Evolutionary conservation across 257 asterid genomes (phyloP).

Genomic region (Ligustrum vulgare): DNA sequence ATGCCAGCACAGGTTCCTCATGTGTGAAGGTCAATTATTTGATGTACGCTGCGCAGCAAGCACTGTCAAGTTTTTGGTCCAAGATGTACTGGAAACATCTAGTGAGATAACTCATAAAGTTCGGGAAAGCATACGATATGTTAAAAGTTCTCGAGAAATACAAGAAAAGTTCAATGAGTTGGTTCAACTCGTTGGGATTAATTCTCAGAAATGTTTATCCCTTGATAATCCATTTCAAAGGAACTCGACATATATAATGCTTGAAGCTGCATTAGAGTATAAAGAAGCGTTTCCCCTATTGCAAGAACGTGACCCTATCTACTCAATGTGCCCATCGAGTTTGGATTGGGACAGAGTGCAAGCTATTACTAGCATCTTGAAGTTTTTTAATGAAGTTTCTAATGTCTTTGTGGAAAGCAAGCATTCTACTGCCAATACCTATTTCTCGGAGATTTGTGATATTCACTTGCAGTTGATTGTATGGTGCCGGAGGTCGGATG

Average conservation of each 20-base stretch:
- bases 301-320: conserved; percentile 68
- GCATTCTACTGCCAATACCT: conserved; percentile 70
- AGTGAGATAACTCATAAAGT: conserved; percentile 62
- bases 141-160: conserved; percentile 59
- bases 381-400: conserved; percentile 76
- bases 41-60: conserved; percentile 87
- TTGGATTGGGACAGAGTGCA: conserved; percentile 79
- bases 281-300: conserved; percentile 68
- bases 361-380: conserved; percentile 64
- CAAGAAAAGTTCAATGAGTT: conserved; percentile 79
- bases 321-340: conserved; percentile 53
- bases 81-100: conserved; percentile 68
- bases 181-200: conserved; percentile 58
- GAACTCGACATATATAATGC: conserved; percentile 84
- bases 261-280: conserved; percentile 73
- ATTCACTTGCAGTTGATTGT: conserved; percentile 79
- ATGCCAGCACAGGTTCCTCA: conserved; percentile 69
- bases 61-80: conserved; percentile 75
- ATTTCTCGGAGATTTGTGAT: conserved; percentile 83
- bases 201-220: conserved; percentile 48
- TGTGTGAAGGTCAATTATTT: conserved; percentile 87
- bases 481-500: conserved; percentile 93
- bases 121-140: conserved; percentile 65
- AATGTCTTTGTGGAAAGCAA: conserved; percentile 64
- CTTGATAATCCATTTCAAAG: conserved; percentile 65